phyloP scores from a whole-genome alignment of 192 early-diverging fungal genomes.

The Coemansia sp. region DNA sequence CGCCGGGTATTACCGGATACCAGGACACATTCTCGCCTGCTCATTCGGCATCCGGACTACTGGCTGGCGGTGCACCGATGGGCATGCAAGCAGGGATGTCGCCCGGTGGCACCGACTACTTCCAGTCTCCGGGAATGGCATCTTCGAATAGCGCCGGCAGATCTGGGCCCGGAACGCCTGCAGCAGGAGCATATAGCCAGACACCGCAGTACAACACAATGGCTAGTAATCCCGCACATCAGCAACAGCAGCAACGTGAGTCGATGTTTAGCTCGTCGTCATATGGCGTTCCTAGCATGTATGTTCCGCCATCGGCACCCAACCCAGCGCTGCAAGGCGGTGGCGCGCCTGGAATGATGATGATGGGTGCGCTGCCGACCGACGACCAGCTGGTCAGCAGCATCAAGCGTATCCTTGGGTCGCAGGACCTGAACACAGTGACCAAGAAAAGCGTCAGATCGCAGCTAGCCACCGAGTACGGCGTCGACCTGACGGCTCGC shows the following conservation, averaged over 20 bases:
- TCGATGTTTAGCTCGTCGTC: constrained; percentile 24
- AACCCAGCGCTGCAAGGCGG: constrained; percentile 19
- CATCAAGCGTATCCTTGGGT: constrained; percentile 66
- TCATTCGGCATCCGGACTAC: background rate
- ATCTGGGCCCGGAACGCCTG: background rate
- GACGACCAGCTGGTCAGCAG: constrained; percentile 69
- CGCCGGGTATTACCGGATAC: constrained; percentile 14
- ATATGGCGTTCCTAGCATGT: constrained; percentile 19
- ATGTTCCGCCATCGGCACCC: constrained; percentile 11
- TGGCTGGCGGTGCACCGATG: constrained; percentile 1
- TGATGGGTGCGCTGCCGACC: constrained; percentile 47
- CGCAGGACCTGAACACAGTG: constrained; percentile 66
- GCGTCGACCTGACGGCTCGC: constrained; percentile 62
- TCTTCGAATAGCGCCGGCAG: background rate
- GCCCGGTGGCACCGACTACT: constrained; percentile 10
- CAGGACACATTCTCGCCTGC: constrained; percentile 8
- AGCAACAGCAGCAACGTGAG: constrained; percentile 30
- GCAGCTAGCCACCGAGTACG: constrained; percentile 62
- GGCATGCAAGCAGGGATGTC: constrained; percentile 5
- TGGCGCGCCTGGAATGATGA: constrained; percentile 42
- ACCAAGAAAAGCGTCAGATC: constrained; percentile 84
- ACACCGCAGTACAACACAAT: constrained; percentile 5
- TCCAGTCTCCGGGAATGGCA: constrained; percentile 10
- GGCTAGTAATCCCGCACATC: background rate
- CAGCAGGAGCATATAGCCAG: background rate